Evolutionary conservation across 345 rosid species (phyloP).

Genomic region (Heritiera fomes): DNA sequence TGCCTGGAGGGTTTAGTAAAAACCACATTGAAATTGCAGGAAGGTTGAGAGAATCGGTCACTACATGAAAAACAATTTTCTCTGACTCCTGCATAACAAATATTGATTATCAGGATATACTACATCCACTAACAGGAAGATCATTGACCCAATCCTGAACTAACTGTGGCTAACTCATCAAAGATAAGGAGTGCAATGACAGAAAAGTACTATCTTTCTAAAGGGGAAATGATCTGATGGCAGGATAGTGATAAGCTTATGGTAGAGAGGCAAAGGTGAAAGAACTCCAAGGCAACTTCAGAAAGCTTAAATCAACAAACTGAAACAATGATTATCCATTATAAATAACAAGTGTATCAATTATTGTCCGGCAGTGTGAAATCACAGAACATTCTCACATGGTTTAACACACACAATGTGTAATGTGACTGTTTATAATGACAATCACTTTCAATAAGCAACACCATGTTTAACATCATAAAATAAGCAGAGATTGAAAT

Average conservation of each 20-base stretch:
- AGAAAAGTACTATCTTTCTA: neutral
- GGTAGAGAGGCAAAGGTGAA: slow-evolving; percentile 8
- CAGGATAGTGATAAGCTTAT: neutral
- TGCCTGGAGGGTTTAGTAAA: slow-evolving; percentile 64
- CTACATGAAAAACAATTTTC: slow-evolving; percentile 77
- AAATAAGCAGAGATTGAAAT: neutral
- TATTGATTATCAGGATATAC: slow-evolving; percentile 11
- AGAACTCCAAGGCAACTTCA: neutral
- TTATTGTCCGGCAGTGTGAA: neutral
- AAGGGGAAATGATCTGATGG: neutral
- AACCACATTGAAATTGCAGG: slow-evolving; percentile 96
- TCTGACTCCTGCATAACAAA: slow-evolving; percentile 55
- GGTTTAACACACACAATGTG: too few relatives aligned
- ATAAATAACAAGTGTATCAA: neutral
- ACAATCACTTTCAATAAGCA: neutral
- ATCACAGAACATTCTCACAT: neutral
- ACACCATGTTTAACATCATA: neutral
- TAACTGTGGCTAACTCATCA: neutral
- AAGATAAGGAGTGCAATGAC: neutral
- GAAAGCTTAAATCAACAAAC: neutral
- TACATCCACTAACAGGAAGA: neutral
- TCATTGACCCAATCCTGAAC: neutral
- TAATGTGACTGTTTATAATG: neutral
- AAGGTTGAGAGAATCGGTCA: slow-evolving; percentile 80
- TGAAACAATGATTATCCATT: neutral